Evolutionary conservation across 176 grass and related monocot genomes (phyloP).

Genomic region (Saccharum spontaneum): DNA sequence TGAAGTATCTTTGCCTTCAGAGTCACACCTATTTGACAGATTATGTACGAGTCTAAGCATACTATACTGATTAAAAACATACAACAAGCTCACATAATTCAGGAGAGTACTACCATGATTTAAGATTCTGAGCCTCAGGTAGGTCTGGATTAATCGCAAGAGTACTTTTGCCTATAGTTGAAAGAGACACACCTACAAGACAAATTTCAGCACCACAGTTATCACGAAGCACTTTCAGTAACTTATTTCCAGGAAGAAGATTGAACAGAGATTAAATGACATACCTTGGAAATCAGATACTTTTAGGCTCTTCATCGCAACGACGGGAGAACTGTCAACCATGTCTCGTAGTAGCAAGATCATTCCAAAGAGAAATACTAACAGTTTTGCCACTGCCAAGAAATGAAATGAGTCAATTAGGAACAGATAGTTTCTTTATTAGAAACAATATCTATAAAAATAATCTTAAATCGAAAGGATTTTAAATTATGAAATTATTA

Average conservation of each 20-base stretch:
- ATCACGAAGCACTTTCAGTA: neutral
- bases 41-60: neutral
- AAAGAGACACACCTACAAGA: constrained; percentile 68
- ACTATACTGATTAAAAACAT: neutral
- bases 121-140: constrained; percentile 68
- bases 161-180: constrained; percentile 72
- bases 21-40: constrained; percentile 58
- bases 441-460: neutral
- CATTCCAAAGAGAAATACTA: constrained; percentile 76
- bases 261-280: neutral
- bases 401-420: neutral
- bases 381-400: constrained; percentile 81
- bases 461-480: neutral
- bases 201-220: neutral
- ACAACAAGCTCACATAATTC: neutral
- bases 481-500: too few species aligned
- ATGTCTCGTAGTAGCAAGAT: constrained; percentile 84
- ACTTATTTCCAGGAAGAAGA: neutral
- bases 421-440: neutral
- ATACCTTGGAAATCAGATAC: constrained; percentile 92
- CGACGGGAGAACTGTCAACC: constrained; percentile 61
- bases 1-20: constrained; percentile 64
- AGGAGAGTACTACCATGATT: constrained; percentile 51
- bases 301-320: constrained; percentile 77
- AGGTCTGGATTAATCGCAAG: constrained; percentile 70